Conservation (phyloP, 495 filamentous ascomycete genomes). For the Filosporella fistucella region DNA sequence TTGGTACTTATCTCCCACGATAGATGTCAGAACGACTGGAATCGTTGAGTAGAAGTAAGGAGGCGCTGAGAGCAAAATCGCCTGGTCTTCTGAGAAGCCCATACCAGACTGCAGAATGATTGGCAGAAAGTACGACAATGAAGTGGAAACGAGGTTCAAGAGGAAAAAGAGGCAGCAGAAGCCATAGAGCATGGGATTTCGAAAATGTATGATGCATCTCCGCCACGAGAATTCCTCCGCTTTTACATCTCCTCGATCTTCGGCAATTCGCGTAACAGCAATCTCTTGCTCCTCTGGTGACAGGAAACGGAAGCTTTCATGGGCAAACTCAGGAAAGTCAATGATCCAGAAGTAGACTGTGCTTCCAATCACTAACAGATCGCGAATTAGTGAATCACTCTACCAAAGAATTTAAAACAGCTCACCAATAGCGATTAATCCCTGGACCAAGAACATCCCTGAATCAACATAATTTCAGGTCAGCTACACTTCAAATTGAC, state of each 20-base stretch:
- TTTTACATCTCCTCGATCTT: conserved; percentile 62
- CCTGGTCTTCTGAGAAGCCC: conserved; percentile 60
- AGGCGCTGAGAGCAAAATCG: conserved; percentile 69
- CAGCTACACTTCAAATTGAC: no score
- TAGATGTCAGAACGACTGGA: conserved; percentile 65
- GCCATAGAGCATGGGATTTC: conserved; percentile 67
- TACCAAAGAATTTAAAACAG: not conserved
- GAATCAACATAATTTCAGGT: no score
- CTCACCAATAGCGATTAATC: conserved; percentile 47
- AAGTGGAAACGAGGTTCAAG: conserved; percentile 66
- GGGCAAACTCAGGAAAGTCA: conserved; percentile 69
- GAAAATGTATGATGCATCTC: conserved; percentile 55
- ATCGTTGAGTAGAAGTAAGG: conserved; percentile 75
- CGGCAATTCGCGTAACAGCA: conserved; percentile 52
- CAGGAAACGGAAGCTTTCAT: conserved; percentile 59
- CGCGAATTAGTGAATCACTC: conserved; percentile 52
- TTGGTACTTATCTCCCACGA: conserved; percentile 60
- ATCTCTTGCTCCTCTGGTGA: conserved; percentile 51
- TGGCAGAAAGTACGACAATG: conserved; percentile 65
- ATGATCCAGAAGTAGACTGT: conserved; percentile 75
- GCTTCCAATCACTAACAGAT: conserved; percentile 61
- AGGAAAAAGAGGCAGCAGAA: conserved; percentile 72
- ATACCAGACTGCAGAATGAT: conserved; percentile 69
- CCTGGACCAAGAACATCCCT: conserved; percentile 73
- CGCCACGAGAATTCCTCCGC: conserved; percentile 55